Percentiles rank a stretch among this genome's conserved stretches.
phyloP scores from a whole-genome alignment of 225 moss, liverwort and hornwort genomes.

The Pseudisothecium myosuroides region DNA sequence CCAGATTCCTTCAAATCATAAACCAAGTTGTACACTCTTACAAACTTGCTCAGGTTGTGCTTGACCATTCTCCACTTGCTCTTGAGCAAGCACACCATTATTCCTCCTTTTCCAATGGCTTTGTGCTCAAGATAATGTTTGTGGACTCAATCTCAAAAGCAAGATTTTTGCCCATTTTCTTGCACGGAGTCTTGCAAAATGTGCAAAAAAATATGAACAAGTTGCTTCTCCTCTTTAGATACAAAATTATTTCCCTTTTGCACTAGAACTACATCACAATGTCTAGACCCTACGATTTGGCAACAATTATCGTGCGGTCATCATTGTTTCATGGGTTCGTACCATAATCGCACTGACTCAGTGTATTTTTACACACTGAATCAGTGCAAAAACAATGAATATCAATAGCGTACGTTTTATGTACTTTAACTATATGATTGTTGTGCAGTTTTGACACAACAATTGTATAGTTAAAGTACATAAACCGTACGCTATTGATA shows the following conservation, averaged over 20 bases:
- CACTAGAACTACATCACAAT: too few species aligned
- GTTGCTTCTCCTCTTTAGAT: neutral
- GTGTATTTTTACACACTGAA: too few species aligned
- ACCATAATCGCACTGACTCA: too few species aligned
- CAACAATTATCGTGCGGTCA: too few species aligned
- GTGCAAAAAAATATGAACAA: neutral
- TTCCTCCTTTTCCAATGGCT: neutral
- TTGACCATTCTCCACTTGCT: neutral
- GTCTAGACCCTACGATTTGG: too few species aligned
- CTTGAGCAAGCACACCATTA: fast-evolving
- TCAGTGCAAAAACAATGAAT: too few species aligned
- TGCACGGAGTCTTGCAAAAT: neutral
- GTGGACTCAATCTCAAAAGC: fast-evolving
- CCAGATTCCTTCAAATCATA: neutral
- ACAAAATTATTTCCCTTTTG: neutral
- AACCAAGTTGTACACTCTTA: neutral
- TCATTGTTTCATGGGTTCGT: too few species aligned
- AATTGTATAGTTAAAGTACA: too few species aligned
- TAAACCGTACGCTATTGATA: too few species aligned
- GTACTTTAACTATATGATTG: too few species aligned
- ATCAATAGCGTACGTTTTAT: too few species aligned
- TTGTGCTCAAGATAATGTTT: neutral
- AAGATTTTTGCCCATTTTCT: neutral
- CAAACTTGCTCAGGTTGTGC: neutral
- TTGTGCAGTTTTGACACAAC: too few species aligned